phyloP scores from a whole-genome alignment of 495 filamentous ascomycete species.

The Parmelia sp. region DNA sequence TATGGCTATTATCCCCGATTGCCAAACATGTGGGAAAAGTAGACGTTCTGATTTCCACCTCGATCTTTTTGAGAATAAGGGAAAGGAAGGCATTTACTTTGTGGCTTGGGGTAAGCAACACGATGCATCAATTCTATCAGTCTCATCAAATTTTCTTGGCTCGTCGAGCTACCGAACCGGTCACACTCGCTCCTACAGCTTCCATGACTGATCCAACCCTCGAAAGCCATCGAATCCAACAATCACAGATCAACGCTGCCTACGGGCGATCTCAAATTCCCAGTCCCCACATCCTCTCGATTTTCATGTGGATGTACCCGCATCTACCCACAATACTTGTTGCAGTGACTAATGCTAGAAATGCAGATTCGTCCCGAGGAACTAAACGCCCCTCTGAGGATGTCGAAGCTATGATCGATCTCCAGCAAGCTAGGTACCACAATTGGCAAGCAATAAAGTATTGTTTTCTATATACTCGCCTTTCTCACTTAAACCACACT shows the following conservation, averaged over 20 bases:
- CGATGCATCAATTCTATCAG: constrained; percentile 26
- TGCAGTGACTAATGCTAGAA: too few relatives aligned
- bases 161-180: constrained; percentile 21
- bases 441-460: too few relatives aligned
- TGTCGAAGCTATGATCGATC: too few relatives aligned
- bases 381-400: too few relatives aligned
- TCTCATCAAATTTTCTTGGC: constrained; percentile 17
- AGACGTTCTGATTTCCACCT: not conserved
- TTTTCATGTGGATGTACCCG: too few relatives aligned
- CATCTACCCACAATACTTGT: too few relatives aligned
- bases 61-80: not conserved
- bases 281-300: not conserved
- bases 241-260: constrained; percentile 15
- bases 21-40: too few relatives aligned
- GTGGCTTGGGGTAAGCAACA: not conserved
- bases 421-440: too few relatives aligned
- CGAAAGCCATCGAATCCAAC: constrained; percentile 19
- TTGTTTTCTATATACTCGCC: too few relatives aligned
- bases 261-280: constrained; percentile 10
- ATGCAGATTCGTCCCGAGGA: too few relatives aligned
- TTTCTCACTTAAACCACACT: too few relatives aligned
- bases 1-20: too few relatives aligned
- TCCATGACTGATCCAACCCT: constrained; percentile 28
- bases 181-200: constrained; percentile 24
- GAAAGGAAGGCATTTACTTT: not conserved